Conservation (phyloP, 306 rosid species). For the Prunus kanzakura region DNA sequence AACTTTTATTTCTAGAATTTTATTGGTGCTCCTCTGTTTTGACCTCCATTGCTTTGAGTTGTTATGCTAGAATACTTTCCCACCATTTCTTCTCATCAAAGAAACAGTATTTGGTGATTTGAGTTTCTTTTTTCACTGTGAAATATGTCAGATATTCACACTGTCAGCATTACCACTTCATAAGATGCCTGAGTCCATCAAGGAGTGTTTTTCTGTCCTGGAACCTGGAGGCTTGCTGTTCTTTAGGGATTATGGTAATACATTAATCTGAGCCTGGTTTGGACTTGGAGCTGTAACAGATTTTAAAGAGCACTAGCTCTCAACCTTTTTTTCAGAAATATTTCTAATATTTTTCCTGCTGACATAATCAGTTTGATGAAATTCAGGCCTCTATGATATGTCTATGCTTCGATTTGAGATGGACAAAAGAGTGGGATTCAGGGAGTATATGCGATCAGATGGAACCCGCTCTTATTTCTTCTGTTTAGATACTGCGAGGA, state of each 20-base stretch:
- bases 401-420: slow-evolving; percentile 83
- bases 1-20: not conserved
- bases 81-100: not conserved
- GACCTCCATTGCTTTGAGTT: not conserved
- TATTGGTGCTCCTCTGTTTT: not conserved
- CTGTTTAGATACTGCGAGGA: slow-evolving; percentile 61
- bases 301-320: not conserved
- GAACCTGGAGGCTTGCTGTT: slow-evolving; percentile 89
- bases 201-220: slow-evolving; percentile 67
- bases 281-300: slow-evolving; percentile 7
- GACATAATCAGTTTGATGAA: slow-evolving; percentile 23
- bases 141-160: slow-evolving; percentile 70
- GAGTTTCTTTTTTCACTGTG: slow-evolving; percentile 23
- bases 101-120: not conserved
- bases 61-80: not conserved
- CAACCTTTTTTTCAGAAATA: not conserved
- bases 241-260: slow-evolving; percentile 89
- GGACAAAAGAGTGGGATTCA: slow-evolving; percentile 61
- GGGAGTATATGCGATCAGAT: slow-evolving; percentile 77
- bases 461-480: slow-evolving; percentile 93
- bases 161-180: slow-evolving; percentile 73
- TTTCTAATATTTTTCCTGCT: slow-evolving; percentile 18
- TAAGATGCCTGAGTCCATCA: slow-evolving; percentile 65
- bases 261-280: slow-evolving; percentile 5
- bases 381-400: slow-evolving; percentile 94